Evolutionary conservation across 352 stramenopile genomes (phyloP), one percentile per base, ranked within the genome.

Genomic region (Phytophthora cactorum): DNA sequence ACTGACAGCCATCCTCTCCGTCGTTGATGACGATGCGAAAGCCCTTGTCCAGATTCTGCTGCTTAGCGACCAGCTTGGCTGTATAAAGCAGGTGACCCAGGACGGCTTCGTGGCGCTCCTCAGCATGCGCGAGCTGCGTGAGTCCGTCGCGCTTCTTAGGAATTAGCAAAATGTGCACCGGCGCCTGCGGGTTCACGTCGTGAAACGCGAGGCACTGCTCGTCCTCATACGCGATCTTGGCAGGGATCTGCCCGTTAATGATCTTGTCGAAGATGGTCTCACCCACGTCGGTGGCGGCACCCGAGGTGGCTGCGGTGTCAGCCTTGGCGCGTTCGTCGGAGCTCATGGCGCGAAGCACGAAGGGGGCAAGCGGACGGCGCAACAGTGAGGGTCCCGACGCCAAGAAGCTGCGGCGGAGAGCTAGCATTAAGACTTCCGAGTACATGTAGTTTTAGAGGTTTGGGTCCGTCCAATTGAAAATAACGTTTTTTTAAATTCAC

Each of bases 201-300:
- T 98, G 97, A 78, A 99, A 99, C n/a, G 97, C 97, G 6, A 99
- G 78, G 50, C 91, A 93, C 68, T 97, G 85, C 46, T 98, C 93
- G 79, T 99, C 95, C 71, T 99, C 95, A 69, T 97, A 98, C 41
- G 98, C 96, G 75, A 99, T 96, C 49, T 91, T 84, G 44, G 97
- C 92, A 5, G 97, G 97, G 61, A 99, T 99, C 32, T 98, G 79
- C 32, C 85, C 79, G 12, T 82, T 72, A 47, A 99, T 82, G 74
- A 99, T 99, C 77, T 99, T 99, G 80, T 99, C 97, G 77, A 99
- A 99, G 46, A 99, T 92, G 2, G 97, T 99, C 28, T 81, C 82
- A 5, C 91, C 84, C 12, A 81, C 83, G 47, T 65, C 69, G 22
- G 70, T 69, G 85, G 86, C 27, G 68, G 74, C 22, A 4, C 62